Conservation (phyloP, 345 rosid genomes). For the Hirschfeldia incana region DNA sequence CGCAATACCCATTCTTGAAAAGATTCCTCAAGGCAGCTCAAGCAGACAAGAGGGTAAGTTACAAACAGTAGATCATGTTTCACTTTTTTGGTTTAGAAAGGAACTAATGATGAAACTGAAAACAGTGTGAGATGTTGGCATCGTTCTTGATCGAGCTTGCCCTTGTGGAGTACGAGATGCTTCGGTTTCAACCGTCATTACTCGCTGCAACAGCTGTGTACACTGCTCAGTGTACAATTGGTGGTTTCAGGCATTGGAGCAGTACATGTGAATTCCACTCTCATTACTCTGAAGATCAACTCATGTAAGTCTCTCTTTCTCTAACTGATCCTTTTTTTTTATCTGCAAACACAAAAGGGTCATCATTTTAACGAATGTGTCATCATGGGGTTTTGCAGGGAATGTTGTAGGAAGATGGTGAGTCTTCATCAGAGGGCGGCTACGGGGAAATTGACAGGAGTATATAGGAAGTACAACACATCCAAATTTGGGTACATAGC, state of each 20-base stretch:
- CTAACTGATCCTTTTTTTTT: too few species aligned
- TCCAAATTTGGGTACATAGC: slow-evolving; percentile 69
- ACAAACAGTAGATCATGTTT: not conserved
- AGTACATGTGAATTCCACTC: slow-evolving; percentile 70
- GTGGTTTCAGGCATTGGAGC: slow-evolving; percentile 74
- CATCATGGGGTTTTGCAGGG: slow-evolving; percentile 44
- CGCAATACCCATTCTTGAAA: slow-evolving; percentile 75
- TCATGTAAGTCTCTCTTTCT: slow-evolving; percentile 56
- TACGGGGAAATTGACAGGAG: slow-evolving; percentile 80
- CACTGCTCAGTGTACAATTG: slow-evolving; percentile 68
- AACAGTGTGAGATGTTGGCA: slow-evolving; percentile 72
- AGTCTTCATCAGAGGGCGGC: slow-evolving; percentile 67
- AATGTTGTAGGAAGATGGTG: slow-evolving; percentile 68
- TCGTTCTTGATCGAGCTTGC: slow-evolving; percentile 85
- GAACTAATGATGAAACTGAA: not conserved
- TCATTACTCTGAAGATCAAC: slow-evolving; percentile 67
- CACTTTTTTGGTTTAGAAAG: not conserved
- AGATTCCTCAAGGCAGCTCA: slow-evolving; percentile 91
- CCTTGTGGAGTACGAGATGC: slow-evolving; percentile 85
- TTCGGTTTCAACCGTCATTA: slow-evolving; percentile 73
- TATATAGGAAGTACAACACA: slow-evolving; percentile 72
- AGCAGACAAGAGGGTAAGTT: slow-evolving; percentile 64
- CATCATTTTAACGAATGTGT: not conserved
- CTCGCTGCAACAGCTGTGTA: slow-evolving; percentile 81
- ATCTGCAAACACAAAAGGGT: not conserved